phyloP scores from a whole-genome alignment of 352 stramenopile genomes.

The Phytopythium kandeliae region DNA sequence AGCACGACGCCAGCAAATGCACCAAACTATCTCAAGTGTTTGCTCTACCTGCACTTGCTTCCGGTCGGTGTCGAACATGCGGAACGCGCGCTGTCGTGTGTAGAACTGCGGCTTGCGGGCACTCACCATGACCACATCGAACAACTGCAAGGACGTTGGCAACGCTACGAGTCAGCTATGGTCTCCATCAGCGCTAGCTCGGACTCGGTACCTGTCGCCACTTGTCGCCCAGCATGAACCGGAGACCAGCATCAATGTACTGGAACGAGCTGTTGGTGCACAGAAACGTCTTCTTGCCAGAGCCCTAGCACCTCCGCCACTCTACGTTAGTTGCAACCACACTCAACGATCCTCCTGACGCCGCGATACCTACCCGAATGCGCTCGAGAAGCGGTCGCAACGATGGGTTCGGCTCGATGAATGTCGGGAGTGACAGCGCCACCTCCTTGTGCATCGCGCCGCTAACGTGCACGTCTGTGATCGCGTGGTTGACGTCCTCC shows the following conservation, averaged over 20 bases:
- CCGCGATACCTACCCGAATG: conserved; percentile 30
- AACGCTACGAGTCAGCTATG: not conserved
- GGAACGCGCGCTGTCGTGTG: conserved; percentile 75
- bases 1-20: not conserved
- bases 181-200: not conserved
- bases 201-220: conserved; percentile 60
- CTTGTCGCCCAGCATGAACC: conserved; percentile 88
- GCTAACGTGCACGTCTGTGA: conserved; percentile 87
- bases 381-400: conserved; percentile 79
- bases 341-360: no score
- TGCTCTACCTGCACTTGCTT: conserved; percentile 64
- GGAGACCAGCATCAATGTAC: conserved; percentile 91
- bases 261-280: conserved; percentile 92
- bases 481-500: conserved; percentile 85
- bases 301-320: conserved; percentile 21
- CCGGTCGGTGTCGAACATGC: conserved; percentile 51
- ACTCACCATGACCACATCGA: conserved; percentile 86
- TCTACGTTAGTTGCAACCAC: not conserved
- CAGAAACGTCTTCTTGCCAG: conserved; percentile 90
- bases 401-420: conserved; percentile 87
- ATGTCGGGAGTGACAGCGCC: conserved; percentile 71
- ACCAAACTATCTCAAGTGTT: no score
- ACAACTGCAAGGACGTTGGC: conserved; percentile 39
- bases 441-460: conserved; percentile 91
- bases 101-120: conserved; percentile 93